phyloP scores from a whole-genome alignment of 305 asterid genomes.

The Fraxinus nigra region DNA sequence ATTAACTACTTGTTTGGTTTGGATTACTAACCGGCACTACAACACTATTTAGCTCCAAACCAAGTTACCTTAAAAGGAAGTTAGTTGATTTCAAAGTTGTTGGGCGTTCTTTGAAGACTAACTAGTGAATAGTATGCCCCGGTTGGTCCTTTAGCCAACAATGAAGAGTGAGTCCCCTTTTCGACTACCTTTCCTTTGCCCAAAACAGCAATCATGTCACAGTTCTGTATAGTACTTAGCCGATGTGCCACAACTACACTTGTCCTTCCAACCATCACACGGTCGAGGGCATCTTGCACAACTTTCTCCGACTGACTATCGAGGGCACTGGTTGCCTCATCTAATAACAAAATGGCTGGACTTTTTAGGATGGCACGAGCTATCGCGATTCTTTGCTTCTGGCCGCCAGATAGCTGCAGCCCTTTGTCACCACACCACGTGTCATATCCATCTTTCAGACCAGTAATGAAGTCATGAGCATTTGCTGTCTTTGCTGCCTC shows the following conservation, averaged over 20 bases:
- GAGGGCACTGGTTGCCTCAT: slow-evolving; percentile 90
- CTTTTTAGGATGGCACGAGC: slow-evolving; percentile 79
- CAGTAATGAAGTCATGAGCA: slow-evolving; percentile 77
- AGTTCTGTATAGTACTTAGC: slow-evolving; percentile 70
- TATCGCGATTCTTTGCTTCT: slow-evolving; percentile 84
- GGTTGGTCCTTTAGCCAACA: slow-evolving; percentile 52
- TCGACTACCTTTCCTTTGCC: slow-evolving; percentile 82
- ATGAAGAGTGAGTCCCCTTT: slow-evolving; percentile 65
- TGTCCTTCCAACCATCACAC: slow-evolving; percentile 86
- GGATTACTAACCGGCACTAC: neutral
- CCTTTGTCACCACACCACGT: slow-evolving; percentile 89
- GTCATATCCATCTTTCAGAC: slow-evolving; percentile 66
- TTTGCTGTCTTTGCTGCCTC: slow-evolving; percentile 85
- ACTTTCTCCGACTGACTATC: slow-evolving; percentile 80
- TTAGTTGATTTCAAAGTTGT: slow-evolving; percentile 16
- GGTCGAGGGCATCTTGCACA: slow-evolving; percentile 87
- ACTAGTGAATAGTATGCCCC: slow-evolving; percentile 80
- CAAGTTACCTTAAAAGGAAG: neutral
- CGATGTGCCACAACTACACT: slow-evolving; percentile 88
- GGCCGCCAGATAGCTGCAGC: slow-evolving; percentile 85
- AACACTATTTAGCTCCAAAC: neutral
- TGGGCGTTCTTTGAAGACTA: slow-evolving; percentile 56
- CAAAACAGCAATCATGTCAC: slow-evolving; percentile 71
- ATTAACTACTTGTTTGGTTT: neutral
- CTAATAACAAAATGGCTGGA: slow-evolving; percentile 61